Base-by-base conservation (phyloP, 2,329 filamentous ascomycete species). In the Tolypocladium tundrense region DNA sequence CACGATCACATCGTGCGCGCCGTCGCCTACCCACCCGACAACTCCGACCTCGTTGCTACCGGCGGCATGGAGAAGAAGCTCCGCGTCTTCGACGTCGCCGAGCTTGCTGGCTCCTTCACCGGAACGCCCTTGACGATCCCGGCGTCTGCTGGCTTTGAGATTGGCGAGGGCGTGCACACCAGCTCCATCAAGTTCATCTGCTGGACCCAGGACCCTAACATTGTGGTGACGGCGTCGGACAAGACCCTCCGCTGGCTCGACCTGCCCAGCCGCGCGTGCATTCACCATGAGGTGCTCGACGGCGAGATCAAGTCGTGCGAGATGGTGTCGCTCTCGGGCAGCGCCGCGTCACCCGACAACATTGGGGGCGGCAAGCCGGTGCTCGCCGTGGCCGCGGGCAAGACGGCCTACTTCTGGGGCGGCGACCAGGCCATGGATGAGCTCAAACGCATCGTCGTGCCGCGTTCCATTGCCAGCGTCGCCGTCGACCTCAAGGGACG, bases 31-130 rank as follows among this genome's bases (percentile, higher is more conserved):
- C 88, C 90, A 2, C 85, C 88, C 50, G 88, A 93, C 65, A 83
- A 86, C 57, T 86, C 86, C 27, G 88, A 89, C n/a, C 86, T 96
- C 58, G 79, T 99, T 35, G 94, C 93, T 7, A 97, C 94, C 0
- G 94, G 93, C 40, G 94, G 94, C 33, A 90, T 90, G 77, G 94
- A 99, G 76, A 97, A 97, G 81, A 97, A 94, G 74, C 82, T 99
- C 56, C 90, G 93, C 56, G 88, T 99, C 62, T 99, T 94, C 69
- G 93, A 97, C 67, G 79, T 99, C 19, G 84, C 84, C 19, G 84
- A 86, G 60, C 78, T 82, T 45, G 74, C 75, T 14, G 70, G 76
- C 59, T 65, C 75, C 43, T 64, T 71, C 64, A 60, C 71, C 11
- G 74, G 72, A 41, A 65, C 67, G 37, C 70, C 78, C 31, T 69